These are phyloP conservation scores for Raphidocelis subcapitata DNA, from an alignment of 139 green algal species.

Conservation along the genomic window DNA sequence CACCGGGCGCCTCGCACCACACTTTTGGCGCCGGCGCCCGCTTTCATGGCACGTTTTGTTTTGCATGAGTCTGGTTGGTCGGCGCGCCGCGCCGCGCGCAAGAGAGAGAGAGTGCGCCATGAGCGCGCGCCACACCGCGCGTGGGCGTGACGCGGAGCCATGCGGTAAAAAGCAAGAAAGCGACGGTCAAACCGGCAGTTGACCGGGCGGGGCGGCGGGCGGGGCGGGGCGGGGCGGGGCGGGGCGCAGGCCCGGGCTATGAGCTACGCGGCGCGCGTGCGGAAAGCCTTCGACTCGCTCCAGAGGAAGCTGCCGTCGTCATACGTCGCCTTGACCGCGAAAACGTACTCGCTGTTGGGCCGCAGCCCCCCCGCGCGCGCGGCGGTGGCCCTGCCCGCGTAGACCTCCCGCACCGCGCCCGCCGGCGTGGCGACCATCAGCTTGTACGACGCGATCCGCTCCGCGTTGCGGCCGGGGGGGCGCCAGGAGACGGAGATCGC, in stretches of 20 bases:
- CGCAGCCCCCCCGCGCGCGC: constrained; percentile 60
- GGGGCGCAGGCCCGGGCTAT: neutral
- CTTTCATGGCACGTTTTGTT: too few species aligned
- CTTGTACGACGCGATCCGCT: constrained; percentile 79
- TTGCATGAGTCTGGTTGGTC: too few species aligned
- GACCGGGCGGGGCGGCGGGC: too few species aligned
- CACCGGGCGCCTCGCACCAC: too few species aligned
- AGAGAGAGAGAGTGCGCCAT: too few species aligned
- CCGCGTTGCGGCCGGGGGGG: constrained; percentile 75
- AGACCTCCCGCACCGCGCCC: constrained; percentile 75
- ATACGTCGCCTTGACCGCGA: constrained; percentile 88
- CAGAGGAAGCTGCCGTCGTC: constrained; percentile 81
- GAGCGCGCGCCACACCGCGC: too few species aligned
- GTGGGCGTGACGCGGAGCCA: too few species aligned
- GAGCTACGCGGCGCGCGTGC: constrained; percentile 26
- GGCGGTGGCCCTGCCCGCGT: constrained; percentile 35
- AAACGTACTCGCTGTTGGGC: constrained; percentile 76
- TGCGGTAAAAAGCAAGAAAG: too few species aligned
- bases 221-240: too few species aligned
- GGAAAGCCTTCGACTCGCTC: constrained; percentile 75
- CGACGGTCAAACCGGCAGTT: too few species aligned
- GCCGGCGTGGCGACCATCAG: constrained; percentile 76
- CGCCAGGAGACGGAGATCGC: constrained; percentile 45
- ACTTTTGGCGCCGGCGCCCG: too few species aligned
- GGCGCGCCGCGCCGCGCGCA: too few species aligned